Conservation (phyloP, 257 asterid genomes). For the Solanum clarkiae region DNA sequence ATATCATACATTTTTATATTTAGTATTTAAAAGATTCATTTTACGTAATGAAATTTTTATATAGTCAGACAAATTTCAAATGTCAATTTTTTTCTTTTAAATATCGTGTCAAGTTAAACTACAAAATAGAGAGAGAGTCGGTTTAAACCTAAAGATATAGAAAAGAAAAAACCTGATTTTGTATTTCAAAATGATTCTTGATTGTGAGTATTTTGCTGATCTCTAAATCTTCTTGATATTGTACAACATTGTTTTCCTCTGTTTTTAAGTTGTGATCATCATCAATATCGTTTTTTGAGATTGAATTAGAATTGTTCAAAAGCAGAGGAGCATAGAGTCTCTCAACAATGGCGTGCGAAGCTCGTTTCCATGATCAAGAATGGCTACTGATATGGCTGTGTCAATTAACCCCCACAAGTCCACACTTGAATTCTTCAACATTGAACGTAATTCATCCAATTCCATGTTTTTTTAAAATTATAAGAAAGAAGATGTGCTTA, state of each 20-base stretch:
- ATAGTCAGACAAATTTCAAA: too few relatives aligned
- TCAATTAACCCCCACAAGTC: conserved; percentile 49
- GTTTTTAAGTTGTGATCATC: not conserved
- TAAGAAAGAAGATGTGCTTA: not conserved
- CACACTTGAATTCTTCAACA: conserved; percentile 30
- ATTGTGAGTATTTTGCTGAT: conserved; percentile 18
- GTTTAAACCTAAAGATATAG: fast-evolving
- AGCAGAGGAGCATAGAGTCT: conserved; percentile 20
- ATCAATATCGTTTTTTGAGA: not conserved
- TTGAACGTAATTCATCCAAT: conserved; percentile 31
- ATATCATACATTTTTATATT: too few relatives aligned
- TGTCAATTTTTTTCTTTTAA: too few relatives aligned
- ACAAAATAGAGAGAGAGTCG: too few relatives aligned
- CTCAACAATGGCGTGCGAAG: conserved; percentile 27
- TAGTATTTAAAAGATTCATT: too few relatives aligned
- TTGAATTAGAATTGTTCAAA: conserved; percentile 9
- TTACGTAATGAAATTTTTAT: too few relatives aligned
- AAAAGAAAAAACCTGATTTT: conserved; percentile 22
- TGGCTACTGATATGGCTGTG: conserved; percentile 31
- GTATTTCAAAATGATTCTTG: conserved; percentile 27
- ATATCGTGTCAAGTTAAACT: too few relatives aligned
- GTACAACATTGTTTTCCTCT: not conserved
- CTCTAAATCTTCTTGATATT: conserved; percentile 1
- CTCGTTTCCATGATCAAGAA: conserved; percentile 26
- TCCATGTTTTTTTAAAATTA: conserved; percentile 13